These are phyloP conservation scores for Chytriomyces sp. DNA, from an alignment of 192 early-diverging fungal genomes.

Conservation along the genomic window DNA sequence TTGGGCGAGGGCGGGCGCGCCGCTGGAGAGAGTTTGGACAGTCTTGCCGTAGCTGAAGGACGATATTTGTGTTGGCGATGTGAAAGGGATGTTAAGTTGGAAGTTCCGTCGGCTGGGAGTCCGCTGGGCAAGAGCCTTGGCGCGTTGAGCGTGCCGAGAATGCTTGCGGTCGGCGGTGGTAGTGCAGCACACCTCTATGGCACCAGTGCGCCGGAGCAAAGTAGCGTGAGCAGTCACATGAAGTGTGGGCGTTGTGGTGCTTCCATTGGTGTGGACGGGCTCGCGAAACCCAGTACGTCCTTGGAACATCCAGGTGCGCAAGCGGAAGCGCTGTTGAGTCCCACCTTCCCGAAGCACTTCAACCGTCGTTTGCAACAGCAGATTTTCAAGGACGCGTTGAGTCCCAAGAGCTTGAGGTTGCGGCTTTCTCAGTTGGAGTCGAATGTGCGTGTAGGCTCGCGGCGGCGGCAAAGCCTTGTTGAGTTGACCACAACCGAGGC, in stretches of 20 bases:
- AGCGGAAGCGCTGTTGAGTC: conserved; percentile 30
- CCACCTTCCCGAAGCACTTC: conserved; percentile 35
- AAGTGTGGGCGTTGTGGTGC: not conserved
- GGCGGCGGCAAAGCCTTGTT: conserved; percentile 11
- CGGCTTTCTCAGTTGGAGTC: conserved; percentile 65
- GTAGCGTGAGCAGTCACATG: no score
- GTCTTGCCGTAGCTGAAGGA: not conserved
- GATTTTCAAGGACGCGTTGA: conserved; percentile 87
- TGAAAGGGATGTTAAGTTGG: not conserved
- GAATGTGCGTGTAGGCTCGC: conserved; percentile 33
- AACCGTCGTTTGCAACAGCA: conserved; percentile 83
- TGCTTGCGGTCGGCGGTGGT: no score
- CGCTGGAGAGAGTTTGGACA: not conserved
- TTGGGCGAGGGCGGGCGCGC: not conserved
- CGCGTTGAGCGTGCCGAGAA: not conserved
- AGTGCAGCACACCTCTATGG: not conserved
- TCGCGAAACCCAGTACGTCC: not conserved
- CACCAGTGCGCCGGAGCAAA: not conserved
- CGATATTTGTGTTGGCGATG: not conserved
- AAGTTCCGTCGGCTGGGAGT: not conserved
- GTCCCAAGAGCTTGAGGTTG: conserved; percentile 78
- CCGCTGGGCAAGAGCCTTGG: not conserved
- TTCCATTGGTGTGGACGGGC: not conserved
- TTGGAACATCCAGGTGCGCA: not conserved
- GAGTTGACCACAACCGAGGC: no score